Evolutionary conservation across 2,329 filamentous ascomycete genomes (phyloP).

Genomic region (Aspergillus terreus): DNA sequence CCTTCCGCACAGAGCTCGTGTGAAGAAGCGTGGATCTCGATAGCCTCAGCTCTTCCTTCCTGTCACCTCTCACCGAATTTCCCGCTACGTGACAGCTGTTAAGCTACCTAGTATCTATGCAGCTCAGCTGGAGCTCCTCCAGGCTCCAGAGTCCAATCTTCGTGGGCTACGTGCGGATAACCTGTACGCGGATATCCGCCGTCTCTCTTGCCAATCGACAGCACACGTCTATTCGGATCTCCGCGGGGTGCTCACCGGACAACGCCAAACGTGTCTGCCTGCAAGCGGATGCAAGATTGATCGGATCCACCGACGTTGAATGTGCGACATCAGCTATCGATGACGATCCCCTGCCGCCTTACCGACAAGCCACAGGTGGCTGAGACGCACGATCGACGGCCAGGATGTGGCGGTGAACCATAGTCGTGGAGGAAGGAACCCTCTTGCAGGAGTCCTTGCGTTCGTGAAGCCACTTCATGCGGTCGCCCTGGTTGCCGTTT

Average conservation of each 20-base stretch:
- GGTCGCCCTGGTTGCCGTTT: too few relatives aligned
- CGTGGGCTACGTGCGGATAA: too few relatives aligned
- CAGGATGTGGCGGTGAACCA: slow-evolving; percentile 15
- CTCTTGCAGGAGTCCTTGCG: slow-evolving; percentile 1
- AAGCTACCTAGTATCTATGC: too few relatives aligned
- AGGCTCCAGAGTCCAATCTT: too few relatives aligned
- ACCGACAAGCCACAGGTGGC: slow-evolving; percentile 14
- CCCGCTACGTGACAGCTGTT: too few relatives aligned
- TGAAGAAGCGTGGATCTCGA: too few relatives aligned
- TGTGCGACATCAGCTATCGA: not conserved
- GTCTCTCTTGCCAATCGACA: not conserved
- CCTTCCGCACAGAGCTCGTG: too few relatives aligned
- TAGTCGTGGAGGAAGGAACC: not conserved
- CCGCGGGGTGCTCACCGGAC: not conserved
- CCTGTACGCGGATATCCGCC: too few relatives aligned
- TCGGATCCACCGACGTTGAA: slow-evolving; percentile 2
- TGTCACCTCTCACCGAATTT: too few relatives aligned
- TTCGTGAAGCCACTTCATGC: not conserved
- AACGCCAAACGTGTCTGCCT: slow-evolving; percentile 1
- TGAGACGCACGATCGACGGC: slow-evolving; percentile 7
- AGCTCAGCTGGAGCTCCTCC: too few relatives aligned
- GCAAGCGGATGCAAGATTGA: slow-evolving; percentile 15
- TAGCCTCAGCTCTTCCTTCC: too few relatives aligned
- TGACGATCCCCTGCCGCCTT: not conserved
- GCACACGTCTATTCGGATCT: not conserved